A percentile compares a stretch with the other conserved stretches of the same genome.
Evolutionary conservation across 768 basidiomycete genomes (phyloP).

Genomic region (Suillus alpinus): DNA sequence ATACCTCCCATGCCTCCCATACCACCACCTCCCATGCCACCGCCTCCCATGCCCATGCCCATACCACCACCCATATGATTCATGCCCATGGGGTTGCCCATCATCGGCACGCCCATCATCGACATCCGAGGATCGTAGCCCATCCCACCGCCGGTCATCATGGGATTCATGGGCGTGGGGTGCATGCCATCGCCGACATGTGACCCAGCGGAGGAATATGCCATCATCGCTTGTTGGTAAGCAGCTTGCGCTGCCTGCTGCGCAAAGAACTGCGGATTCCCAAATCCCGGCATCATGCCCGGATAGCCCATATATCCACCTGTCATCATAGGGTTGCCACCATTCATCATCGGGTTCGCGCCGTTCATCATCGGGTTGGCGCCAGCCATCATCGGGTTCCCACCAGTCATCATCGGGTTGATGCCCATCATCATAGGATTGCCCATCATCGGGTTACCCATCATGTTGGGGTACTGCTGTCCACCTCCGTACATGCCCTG

Average conservation of each 20-base stretch:
- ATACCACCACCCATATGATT: constrained; percentile 40
- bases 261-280: constrained; percentile 79
- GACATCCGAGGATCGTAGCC: constrained; percentile 76
- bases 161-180: constrained; percentile 43
- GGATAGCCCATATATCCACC: constrained; percentile 46
- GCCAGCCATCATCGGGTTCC: constrained; percentile 48
- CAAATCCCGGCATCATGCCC: constrained; percentile 38
- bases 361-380: constrained; percentile 56
- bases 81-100: constrained; percentile 42
- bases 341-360: constrained; percentile 49
- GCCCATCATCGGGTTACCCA: constrained; percentile 69
- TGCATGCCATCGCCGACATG: constrained; percentile 59
- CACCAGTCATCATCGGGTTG: constrained; percentile 57
- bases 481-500: constrained; percentile 75
- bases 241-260: constrained; percentile 80
- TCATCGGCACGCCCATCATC: constrained; percentile 77
- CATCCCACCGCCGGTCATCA: constrained; percentile 57
- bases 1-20: constrained; percentile 35
- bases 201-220: constrained; percentile 65
- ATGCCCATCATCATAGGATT: constrained; percentile 66
- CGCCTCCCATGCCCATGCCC: constrained; percentile 27
- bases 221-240: constrained; percentile 88
- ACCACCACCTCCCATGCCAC: constrained; percentile 40
- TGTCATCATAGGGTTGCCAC: constrained; percentile 50
- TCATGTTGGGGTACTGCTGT: constrained; percentile 35